Conservation (phyloP, 2,329 filamentous ascomycete species). For the Bipolaris zeicola region DNA sequence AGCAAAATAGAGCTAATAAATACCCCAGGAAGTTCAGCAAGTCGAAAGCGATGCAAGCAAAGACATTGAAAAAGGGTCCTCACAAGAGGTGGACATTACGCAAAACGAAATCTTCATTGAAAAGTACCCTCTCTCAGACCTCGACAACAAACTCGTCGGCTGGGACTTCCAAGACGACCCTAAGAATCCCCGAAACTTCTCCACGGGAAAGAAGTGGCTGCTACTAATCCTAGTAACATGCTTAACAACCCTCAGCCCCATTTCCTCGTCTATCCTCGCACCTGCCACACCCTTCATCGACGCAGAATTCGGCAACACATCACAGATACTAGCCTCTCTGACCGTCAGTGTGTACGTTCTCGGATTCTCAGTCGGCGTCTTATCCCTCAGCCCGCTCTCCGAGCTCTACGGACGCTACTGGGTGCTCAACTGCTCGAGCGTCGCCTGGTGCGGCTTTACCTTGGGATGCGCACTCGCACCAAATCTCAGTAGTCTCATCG, state of each 20-base stretch:
- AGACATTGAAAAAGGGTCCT: constrained; percentile 40
- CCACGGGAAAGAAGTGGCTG: constrained; percentile 33
- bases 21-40: constrained; percentile 1
- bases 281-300: constrained; percentile 42
- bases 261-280: constrained; percentile 46
- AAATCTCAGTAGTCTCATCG: constrained; percentile 42
- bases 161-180: constrained; percentile 46
- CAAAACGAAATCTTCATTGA: constrained; percentile 36
- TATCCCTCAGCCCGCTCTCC: constrained; percentile 42
- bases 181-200: constrained; percentile 42
- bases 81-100: constrained; percentile 38
- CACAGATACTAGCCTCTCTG: constrained; percentile 38
- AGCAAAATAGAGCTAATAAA: neutral
- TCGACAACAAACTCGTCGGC: constrained; percentile 43
- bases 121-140: constrained; percentile 39
- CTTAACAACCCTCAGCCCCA: constrained; percentile 44
- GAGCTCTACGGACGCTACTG: constrained; percentile 45
- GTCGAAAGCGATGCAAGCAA: constrained; percentile 25
- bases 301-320: constrained; percentile 40
- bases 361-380: constrained; percentile 41
- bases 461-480: constrained; percentile 50
- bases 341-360: constrained; percentile 45
- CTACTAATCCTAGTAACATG: constrained; percentile 35
- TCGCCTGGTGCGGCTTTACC: constrained; percentile 60
- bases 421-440: constrained; percentile 47